Evolutionary conservation across 139 green algal genomes (phyloP).

Genomic region (Trebouxia sp.): DNA sequence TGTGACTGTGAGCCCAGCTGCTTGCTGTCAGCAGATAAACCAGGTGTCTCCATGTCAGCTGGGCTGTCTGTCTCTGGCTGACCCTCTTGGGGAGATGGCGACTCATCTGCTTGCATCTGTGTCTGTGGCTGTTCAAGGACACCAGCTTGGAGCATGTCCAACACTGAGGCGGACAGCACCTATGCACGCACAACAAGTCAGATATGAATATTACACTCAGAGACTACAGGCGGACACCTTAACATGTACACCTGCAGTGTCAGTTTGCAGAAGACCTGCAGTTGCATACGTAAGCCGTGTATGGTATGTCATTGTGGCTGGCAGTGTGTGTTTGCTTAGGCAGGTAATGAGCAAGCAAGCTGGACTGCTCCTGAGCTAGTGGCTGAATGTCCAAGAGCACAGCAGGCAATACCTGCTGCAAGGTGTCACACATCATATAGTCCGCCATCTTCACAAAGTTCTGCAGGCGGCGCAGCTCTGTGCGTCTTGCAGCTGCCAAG

Average conservation of each 20-base stretch:
- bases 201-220: too few species aligned
- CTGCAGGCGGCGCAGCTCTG: conserved; percentile 71
- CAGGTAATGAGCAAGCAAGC: too few species aligned
- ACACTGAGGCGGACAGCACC: neutral
- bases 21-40: neutral
- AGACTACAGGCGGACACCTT: too few species aligned
- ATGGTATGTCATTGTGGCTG: too few species aligned
- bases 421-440: conserved; percentile 78
- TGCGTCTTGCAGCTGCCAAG: conserved; percentile 69
- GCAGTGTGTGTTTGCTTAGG: too few species aligned
- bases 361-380: too few species aligned
- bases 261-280: conserved; percentile 14
- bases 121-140: neutral
- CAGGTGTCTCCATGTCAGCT: neutral
- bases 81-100: neutral
- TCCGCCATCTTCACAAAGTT: conserved; percentile 77
- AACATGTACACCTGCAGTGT: too few species aligned
- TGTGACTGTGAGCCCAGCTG: neutral
- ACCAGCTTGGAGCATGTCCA: conserved; percentile 19
- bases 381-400: too few species aligned
- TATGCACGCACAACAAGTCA: neutral
- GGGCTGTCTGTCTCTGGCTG: neutral
- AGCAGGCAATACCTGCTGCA: conserved; percentile 63
- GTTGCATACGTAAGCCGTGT: neutral
- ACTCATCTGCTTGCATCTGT: too few species aligned